Percentiles rank a stretch among this genome's conserved stretches.
These are phyloP conservation scores for Corylus heterophylla DNA, from an alignment of 306 rosid genomes.

Conservation along the genomic window DNA sequence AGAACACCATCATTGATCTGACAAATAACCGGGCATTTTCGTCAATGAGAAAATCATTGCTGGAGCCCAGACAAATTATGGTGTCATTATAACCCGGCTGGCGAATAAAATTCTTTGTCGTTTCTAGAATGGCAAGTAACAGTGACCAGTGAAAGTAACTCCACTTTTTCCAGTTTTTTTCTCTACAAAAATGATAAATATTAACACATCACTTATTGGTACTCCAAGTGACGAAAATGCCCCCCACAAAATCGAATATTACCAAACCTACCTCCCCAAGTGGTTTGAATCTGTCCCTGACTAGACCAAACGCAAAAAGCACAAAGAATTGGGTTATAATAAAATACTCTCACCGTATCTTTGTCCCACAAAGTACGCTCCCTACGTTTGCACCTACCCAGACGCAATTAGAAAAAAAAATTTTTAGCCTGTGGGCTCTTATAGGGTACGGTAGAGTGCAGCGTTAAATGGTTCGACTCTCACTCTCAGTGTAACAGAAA, in stretches of 20 bases:
- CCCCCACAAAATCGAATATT: not conserved
- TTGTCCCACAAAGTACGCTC: constrained; percentile 35
- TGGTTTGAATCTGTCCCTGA: not conserved
- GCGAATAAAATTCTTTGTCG: constrained; percentile 62
- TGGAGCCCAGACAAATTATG: constrained; percentile 42
- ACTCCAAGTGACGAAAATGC: constrained; percentile 11
- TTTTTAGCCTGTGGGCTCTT: not conserved
- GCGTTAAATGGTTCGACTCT: not conserved
- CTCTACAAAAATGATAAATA: not conserved
- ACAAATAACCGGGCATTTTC: constrained; percentile 9
- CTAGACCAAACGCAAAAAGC: too few relatives aligned
- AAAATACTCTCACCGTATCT: constrained; percentile 8
- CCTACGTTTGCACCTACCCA: constrained; percentile 18
- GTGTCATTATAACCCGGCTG: constrained; percentile 53
- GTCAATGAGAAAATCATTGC: constrained; percentile 13
- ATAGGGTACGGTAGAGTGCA: constrained; percentile 20
- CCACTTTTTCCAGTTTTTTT: constrained; percentile 4
- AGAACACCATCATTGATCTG: not conserved
- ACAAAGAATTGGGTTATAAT: too few relatives aligned
- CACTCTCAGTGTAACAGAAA: constrained; percentile 17
- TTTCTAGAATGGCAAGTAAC: constrained; percentile 42
- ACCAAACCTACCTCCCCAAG: not conserved
- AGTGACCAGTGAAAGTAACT: constrained; percentile 45
- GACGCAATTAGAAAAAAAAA: constrained; percentile 1
- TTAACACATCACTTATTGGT: not conserved